phyloP scores from a whole-genome alignment of 345 rosid genomes.

The Linum tenue region DNA sequence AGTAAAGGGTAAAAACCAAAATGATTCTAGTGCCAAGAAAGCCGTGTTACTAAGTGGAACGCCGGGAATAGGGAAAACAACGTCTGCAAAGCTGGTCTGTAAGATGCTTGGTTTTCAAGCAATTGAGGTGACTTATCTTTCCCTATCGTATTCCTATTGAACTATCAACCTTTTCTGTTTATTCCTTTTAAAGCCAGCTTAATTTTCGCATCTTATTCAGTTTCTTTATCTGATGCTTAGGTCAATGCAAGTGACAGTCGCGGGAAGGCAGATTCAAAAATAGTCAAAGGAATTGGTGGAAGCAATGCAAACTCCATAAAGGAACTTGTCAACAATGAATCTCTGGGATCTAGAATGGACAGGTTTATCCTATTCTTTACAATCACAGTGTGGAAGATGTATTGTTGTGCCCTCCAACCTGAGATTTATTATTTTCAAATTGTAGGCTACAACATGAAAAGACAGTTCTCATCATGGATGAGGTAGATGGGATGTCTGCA shows the following conservation, averaged over 20 bases:
- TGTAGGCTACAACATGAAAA: slow-evolving; percentile 65
- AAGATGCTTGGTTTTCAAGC: slow-evolving; percentile 92
- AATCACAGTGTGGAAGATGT: background rate
- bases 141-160: background rate
- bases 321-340: slow-evolving; percentile 89
- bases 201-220: background rate
- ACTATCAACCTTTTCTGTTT: slow-evolving; percentile 4
- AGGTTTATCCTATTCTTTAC: slow-evolving; percentile 29
- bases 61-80: slow-evolving; percentile 97
- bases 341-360: slow-evolving; percentile 50
- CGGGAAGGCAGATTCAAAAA: slow-evolving; percentile 81
- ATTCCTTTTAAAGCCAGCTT: slow-evolving; percentile 9
- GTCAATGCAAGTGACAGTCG: slow-evolving; percentile 98
- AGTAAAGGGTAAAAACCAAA: slow-evolving; percentile 66
- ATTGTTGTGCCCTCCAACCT: background rate
- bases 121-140: slow-evolving; percentile 52
- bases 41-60: slow-evolving; percentile 85
- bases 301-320: slow-evolving; percentile 92
- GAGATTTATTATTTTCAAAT: slow-evolving; percentile 14
- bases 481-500: slow-evolving; percentile 99
- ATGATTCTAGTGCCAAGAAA: slow-evolving; percentile 63
- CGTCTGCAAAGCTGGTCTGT: slow-evolving; percentile 81
- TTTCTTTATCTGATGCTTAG: slow-evolving; percentile 23
- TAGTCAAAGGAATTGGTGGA: slow-evolving; percentile 83
- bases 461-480: slow-evolving; percentile 93